phyloP scores from a whole-genome alignment of 108 stramenopile species.

The Asterionellopsis glacialis region DNA sequence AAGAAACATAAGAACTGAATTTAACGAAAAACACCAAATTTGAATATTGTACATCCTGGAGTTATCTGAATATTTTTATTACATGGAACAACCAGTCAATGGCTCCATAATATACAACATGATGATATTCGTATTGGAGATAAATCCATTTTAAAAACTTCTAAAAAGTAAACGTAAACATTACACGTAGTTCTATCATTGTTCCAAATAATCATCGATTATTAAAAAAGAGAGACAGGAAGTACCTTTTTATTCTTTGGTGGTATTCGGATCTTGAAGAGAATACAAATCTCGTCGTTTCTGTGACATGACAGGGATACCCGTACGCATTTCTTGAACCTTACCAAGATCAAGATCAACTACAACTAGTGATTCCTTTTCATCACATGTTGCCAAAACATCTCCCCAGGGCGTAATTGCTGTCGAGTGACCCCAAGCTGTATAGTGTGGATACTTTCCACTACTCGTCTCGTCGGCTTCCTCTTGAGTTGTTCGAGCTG shows the following conservation, averaged over 20 bases:
- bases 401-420: conserved; percentile 96
- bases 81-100: no score
- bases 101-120: no score
- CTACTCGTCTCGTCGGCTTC: conserved; percentile 19
- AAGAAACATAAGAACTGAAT: no score
- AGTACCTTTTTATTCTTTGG: neutral
- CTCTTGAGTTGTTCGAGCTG: conserved; percentile 78
- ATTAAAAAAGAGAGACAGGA: no score
- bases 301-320: conserved; percentile 73
- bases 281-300: conserved; percentile 75
- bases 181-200: no score
- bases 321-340: conserved; percentile 76
- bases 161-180: no score
- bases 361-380: conserved; percentile 75
- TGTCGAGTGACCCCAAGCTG: conserved; percentile 99
- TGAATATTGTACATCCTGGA: no score
- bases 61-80: no score
- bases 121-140: no score
- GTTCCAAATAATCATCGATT: no score
- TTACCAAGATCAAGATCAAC: conserved; percentile 87
- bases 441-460: conserved; percentile 84
- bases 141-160: no score
- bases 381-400: conserved; percentile 88
- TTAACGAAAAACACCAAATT: no score
- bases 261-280: conserved; percentile 20